Evolutionary conservation across 331 rosid species (phyloP).

Genomic region (Saraca asoca): DNA sequence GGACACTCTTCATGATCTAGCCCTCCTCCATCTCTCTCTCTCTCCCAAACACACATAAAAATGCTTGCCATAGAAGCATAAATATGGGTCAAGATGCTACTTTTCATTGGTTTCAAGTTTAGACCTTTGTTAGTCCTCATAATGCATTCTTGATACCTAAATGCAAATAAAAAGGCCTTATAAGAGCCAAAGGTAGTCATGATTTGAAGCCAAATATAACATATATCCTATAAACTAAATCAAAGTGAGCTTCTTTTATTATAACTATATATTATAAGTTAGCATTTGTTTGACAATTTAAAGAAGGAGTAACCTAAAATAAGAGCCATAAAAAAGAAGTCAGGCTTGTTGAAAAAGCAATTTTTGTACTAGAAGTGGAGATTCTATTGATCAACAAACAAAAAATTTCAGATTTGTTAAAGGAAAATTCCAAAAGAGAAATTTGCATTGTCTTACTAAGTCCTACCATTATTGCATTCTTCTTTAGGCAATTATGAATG

Average conservation of each 20-base stretch:
- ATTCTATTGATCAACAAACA: too few relatives aligned
- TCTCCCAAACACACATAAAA: too few relatives aligned
- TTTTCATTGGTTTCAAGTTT: constrained; percentile 68
- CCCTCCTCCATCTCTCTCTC: too few relatives aligned
- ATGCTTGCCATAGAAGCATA: constrained; percentile 80
- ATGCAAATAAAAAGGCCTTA: constrained; percentile 26
- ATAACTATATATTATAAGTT: not conserved
- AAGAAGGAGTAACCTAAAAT: not conserved
- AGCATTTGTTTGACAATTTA: not conserved
- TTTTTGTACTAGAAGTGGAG: too few relatives aligned
- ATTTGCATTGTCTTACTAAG: not conserved
- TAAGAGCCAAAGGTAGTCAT: constrained; percentile 18
- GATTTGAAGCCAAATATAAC: constrained; percentile 18
- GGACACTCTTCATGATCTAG: too few relatives aligned
- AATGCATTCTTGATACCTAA: constrained; percentile 83
- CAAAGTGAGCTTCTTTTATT: constrained; percentile 17
- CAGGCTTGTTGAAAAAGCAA: too few relatives aligned
- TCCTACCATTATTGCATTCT: constrained; percentile 91
- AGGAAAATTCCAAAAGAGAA: not conserved
- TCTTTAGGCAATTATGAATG: constrained; percentile 87
- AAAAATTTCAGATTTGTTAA: constrained; percentile 8
- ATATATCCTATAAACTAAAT: constrained; percentile 12
- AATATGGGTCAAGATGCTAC: constrained; percentile 77
- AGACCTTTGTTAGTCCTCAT: constrained; percentile 77
- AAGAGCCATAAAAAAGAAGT: not conserved